Evolutionary conservation across 306 rosid species (phyloP), one percentile per base, ranked within the genome.

Genomic region (Senna tora): DNA sequence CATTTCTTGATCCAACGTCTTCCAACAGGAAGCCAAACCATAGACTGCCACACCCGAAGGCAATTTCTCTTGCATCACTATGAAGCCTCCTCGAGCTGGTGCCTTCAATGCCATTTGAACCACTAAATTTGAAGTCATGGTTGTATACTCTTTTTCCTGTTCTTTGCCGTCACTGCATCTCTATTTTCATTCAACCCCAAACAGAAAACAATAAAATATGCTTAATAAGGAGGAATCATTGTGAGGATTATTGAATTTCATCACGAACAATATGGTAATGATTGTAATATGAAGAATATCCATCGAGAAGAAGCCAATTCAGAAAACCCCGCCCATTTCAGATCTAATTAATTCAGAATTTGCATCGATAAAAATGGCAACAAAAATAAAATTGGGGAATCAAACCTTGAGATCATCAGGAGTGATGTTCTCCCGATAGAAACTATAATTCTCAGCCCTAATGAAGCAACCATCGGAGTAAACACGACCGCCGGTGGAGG

Each of bases 1-100:
- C 72, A 34, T 53, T 9, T 62, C 71, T 15, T 3, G 21, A 53
- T 67, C 58, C 43, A 82, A 10, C 22, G 69, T 72, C 68, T 69
- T 73, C 85, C 77, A 82, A 58, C 85, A 68, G 46, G 14, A 55
- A 17, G 85, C 85, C 77, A 61, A 11, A 5, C 65, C 82, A 59
- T 19, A 47, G 21, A 77, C 66, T 0, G 39, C 53, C 16, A 65
- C 7, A 15, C 76, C 75, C 5, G 59, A 34, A 32, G n/a, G 14
- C 25, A 61, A 34, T 19, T 10, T 49, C 69, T 54, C 63, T 12
- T 53, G 28, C 43, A 57, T 17, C 21, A 45, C 39, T 25, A 75
- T 67, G 41, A 34, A 61, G 14, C 77, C 85, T 32, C 32, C 61
- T 5, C 39, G 43, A 0, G 69, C 47, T 16, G 50, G 49, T 9